Conservation (phyloP, 352 stramenopile genomes). For the Globisporangium uncinulatum region DNA sequence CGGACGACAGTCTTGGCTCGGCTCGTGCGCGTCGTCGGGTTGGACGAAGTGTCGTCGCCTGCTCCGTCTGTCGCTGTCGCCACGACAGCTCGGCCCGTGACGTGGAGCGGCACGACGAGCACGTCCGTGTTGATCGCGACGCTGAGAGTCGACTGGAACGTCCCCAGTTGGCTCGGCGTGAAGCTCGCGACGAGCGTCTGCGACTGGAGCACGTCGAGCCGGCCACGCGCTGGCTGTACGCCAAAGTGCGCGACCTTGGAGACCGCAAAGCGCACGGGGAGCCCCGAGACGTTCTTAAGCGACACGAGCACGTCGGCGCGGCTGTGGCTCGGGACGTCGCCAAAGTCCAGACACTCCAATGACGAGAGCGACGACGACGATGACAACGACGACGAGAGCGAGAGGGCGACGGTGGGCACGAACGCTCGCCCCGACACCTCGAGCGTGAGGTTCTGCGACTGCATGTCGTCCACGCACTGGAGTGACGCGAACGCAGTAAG, state of each 20-base stretch:
- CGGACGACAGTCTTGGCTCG: conserved; percentile 31
- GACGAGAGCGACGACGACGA: too few relatives aligned
- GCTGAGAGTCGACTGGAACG: conserved; percentile 43
- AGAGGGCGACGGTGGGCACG: conserved; percentile 40
- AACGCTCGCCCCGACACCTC: conserved; percentile 64
- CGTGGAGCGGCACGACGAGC: conserved; percentile 44
- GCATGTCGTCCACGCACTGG: conserved; percentile 46
- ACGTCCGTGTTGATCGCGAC: conserved; percentile 47
- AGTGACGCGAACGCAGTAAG: conserved; percentile 74
- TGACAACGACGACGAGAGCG: conserved; percentile 14
- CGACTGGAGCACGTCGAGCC: conserved; percentile 81
- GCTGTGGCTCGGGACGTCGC: conserved; percentile 71
- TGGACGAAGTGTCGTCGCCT: too few relatives aligned
- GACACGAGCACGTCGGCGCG: conserved; percentile 80
- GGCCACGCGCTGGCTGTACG: conserved; percentile 47
- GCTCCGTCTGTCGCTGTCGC: conserved; percentile 9
- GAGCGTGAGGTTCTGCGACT: conserved; percentile 68
- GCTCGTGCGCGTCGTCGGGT: conserved; percentile 20
- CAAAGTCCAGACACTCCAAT: conserved; percentile 58
- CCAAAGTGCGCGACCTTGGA: conserved; percentile 75
- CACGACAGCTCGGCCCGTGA: conserved; percentile 56
- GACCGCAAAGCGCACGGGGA: conserved; percentile 65
- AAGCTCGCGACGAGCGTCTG: conserved; percentile 90
- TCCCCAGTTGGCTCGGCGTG: conserved; percentile 78
- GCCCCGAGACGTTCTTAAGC: conserved; percentile 71